Evolutionary conservation across 2,329 filamentous ascomycete genomes (phyloP).

Genomic region (Teratosphaeria zuluensis): DNA sequence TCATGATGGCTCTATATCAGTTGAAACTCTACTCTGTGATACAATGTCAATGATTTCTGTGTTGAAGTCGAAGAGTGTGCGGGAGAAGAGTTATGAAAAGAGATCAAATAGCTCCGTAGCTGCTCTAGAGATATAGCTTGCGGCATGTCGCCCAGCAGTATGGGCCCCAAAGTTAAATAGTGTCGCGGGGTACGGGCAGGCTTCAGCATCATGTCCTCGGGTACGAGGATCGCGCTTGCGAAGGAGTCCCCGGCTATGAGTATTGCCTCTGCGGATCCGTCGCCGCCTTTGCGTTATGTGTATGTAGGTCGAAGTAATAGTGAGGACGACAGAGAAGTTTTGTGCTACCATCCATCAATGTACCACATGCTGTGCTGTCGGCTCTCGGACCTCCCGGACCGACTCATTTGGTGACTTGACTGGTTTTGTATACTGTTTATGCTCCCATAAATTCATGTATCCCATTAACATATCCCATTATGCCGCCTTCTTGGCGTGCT

Average conservation of each 20-base stretch:
- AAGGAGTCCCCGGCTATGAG: neutral
- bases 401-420: too few species aligned
- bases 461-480: neutral
- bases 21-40: neutral
- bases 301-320: neutral
- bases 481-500: neutral
- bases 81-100: neutral
- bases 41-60: neutral
- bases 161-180: neutral
- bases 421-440: neutral
- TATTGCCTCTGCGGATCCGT: neutral
- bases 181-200: neutral
- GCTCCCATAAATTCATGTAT: neutral
- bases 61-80: neutral
- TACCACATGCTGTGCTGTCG: neutral
- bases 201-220: neutral
- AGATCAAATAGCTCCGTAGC: neutral
- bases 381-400: neutral
- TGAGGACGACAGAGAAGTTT: neutral
- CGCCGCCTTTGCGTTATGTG: neutral
- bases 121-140: neutral
- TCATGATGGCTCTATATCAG: conserved; percentile 6
- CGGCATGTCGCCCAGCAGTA: neutral
- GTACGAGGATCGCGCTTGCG: neutral
- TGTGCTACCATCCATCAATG: neutral